Base-by-base conservation (phyloP, 352 stramenopile species). In the Globisporangium heterothallicum region DNA sequence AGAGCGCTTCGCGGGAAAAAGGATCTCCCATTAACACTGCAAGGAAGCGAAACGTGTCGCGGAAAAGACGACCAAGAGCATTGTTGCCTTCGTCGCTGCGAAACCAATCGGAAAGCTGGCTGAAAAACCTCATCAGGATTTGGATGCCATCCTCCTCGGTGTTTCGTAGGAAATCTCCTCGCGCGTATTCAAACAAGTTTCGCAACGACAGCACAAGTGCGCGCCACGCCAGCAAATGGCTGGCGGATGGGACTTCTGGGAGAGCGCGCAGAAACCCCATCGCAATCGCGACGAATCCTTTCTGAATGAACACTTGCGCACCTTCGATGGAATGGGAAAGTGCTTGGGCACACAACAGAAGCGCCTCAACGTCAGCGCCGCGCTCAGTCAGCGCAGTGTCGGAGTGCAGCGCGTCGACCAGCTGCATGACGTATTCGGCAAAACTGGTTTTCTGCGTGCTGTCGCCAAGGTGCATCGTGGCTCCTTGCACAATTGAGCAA, bases 271-370 rank as follows among this genome's bases (percentile, higher is more conserved):
- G 22, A 21, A 58, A 59, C 1, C 3, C 21, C 4, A 58, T 26
- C 1, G 42, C 34, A 10, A 58, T 53, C 2, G 41, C 16, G 2
- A 58, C 13, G 13, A 54, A 51, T 8, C 38, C 56, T 59, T 36
- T 48, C 12, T 36, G 48, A 8, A 40, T 53, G 27, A 63, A 63
- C 26, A 8, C 6, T 16, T 43, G 47, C 7, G 30, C 49, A 5
- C 56, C 56, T 5, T 41, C 56, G 10, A 14, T 10, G 9, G 49
- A 63, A 25, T 54, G 42, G 4, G 49, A 53, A 13, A 63, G 32
- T 13, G 56, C 56, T 41, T 63, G 56, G n/a, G 59, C 42, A 14
- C 49, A 63, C 24, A 63, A 8, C 10, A 63, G 19, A 6, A 59
- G 22, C 3, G 49, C 56, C 53, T 58, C 56, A 6, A 61, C 35